Percentiles rank a stretch among this genome's conserved stretches.
Conservation (phyloP, 495 filamentous ascomycete species). For the Xylaria telfairii region DNA sequence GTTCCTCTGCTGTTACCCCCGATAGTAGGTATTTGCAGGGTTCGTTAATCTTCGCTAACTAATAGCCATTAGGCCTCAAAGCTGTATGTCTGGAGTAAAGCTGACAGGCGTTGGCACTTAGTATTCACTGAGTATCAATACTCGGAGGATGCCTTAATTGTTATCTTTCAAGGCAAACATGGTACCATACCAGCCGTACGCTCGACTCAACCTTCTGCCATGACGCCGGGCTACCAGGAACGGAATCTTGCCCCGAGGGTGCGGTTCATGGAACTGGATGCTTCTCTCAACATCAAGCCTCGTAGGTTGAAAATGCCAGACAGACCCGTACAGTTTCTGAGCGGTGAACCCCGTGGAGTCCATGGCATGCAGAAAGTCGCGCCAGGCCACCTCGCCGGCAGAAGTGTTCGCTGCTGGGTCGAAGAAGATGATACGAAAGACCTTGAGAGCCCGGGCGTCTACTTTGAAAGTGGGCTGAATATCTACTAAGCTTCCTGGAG, state of each 20-base stretch:
- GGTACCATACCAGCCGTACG: slow-evolving; percentile 48
- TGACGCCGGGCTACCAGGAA: slow-evolving; percentile 43
- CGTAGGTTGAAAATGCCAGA: slow-evolving; percentile 57
- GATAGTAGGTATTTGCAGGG: no score
- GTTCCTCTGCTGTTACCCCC: no score
- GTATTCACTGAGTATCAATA: no score
- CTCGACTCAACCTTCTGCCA: slow-evolving; percentile 52
- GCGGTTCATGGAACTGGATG: slow-evolving; percentile 63
- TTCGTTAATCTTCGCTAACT: no score
- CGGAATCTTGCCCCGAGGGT: slow-evolving; percentile 56
- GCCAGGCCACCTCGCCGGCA: slow-evolving; percentile 56
- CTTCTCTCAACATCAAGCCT: slow-evolving; percentile 47
- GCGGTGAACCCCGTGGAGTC: slow-evolving; percentile 49
- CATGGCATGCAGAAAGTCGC: slow-evolving; percentile 60
- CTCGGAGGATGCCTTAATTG: no score
- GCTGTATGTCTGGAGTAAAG: no score
- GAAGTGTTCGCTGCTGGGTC: slow-evolving; percentile 30
- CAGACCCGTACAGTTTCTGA: slow-evolving; percentile 59
- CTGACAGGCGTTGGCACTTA: no score
- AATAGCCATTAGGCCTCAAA: no score
- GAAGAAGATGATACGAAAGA: slow-evolving; percentile 56
- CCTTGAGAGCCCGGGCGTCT: slow-evolving; percentile 51
- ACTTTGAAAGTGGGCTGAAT: slow-evolving; percentile 45
- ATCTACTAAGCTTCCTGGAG: slow-evolving; percentile 8
- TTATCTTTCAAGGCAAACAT: slow-evolving; percentile 21